These are phyloP conservation scores for Aspergillus carlsbadensis DNA, from an alignment of 495 filamentous ascomycete species.

Conservation along the genomic window DNA sequence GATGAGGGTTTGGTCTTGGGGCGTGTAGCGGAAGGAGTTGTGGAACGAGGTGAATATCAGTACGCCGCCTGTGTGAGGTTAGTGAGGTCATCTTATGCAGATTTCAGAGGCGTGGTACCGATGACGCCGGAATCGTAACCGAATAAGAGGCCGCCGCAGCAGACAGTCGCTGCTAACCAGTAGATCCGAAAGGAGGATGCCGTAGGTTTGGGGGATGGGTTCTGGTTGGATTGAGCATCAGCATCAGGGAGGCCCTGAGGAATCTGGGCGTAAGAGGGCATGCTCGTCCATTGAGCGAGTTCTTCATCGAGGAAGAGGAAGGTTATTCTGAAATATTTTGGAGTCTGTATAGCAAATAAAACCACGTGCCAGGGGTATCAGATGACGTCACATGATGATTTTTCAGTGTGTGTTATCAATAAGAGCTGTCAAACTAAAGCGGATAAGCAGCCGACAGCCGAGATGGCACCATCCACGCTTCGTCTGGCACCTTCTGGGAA, in stretches of 20 bases:
- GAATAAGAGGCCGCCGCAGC: conserved; percentile 44
- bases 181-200: conserved; percentile 42
- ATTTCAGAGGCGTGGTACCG: conserved; percentile 23
- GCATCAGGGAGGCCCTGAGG: not conserved
- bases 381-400: conserved; percentile 2
- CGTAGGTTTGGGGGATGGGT: not conserved
- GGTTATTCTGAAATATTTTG: not conserved
- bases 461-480: conserved; percentile 13
- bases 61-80: conserved; percentile 37
- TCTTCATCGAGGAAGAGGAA: not conserved
- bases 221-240: not conserved
- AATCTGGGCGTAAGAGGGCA: conserved; percentile 9
- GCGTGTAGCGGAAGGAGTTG: conserved; percentile 38
- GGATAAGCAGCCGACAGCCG: conserved; percentile 11
- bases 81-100: not conserved
- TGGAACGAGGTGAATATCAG: conserved; percentile 48
- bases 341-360: not conserved
- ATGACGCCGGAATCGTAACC: conserved; percentile 48
- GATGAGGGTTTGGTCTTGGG: conserved; percentile 35
- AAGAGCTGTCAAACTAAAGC: not conserved
- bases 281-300: not conserved
- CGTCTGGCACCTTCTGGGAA: not conserved
- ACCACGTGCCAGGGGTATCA: conserved; percentile 8
- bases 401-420: not conserved
- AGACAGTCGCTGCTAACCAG: conserved; percentile 50